Conservation (phyloP, 1,139 yeast genomes). For the Sugiyamaella pinicola region DNA sequence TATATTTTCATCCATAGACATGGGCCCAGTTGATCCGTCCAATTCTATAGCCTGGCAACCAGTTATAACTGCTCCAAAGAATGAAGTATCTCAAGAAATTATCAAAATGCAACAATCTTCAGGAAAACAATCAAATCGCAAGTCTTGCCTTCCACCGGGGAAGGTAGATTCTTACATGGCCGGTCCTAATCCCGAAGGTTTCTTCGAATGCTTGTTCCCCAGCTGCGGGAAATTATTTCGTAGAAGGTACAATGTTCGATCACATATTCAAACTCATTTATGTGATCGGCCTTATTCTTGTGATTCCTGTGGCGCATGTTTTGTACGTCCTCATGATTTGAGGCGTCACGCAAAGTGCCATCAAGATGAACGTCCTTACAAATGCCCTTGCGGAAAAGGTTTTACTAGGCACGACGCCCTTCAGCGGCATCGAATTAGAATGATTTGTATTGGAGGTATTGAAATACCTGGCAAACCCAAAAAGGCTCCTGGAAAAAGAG, state of each 20-base stretch:
- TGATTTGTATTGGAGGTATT: conserved; percentile 75
- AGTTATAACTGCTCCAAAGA: conserved; percentile 41
- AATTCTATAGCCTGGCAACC: conserved; percentile 44
- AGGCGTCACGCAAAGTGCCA: conserved; percentile 91
- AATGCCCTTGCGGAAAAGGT: conserved; percentile 89
- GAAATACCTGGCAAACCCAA: conserved; percentile 44
- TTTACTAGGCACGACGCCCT: conserved; percentile 90
- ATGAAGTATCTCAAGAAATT: conserved; percentile 39
- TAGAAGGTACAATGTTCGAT: conserved; percentile 89
- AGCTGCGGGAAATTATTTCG: conserved; percentile 84
- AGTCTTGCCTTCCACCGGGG: conserved; percentile 83
- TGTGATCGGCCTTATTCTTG: conserved; percentile 87
- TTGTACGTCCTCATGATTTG: conserved; percentile 90
- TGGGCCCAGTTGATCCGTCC: conserved; percentile 31
- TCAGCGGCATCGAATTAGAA: conserved; percentile 74
- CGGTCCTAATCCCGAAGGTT: conserved; percentile 70
- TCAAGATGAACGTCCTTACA: conserved; percentile 63
- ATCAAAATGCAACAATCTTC: conserved; percentile 36
- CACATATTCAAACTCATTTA: conserved; percentile 95
- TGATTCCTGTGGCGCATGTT: conserved; percentile 59
- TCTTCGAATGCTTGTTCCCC: conserved; percentile 72
- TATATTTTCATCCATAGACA: conserved; percentile 32
- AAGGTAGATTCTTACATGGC: conserved; percentile 80
- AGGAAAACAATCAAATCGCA: conserved; percentile 37
- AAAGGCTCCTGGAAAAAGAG: conserved; percentile 38